phyloP scores from a whole-genome alignment of 768 basidiomycete genomes.

The Auriscalpium vulgare region DNA sequence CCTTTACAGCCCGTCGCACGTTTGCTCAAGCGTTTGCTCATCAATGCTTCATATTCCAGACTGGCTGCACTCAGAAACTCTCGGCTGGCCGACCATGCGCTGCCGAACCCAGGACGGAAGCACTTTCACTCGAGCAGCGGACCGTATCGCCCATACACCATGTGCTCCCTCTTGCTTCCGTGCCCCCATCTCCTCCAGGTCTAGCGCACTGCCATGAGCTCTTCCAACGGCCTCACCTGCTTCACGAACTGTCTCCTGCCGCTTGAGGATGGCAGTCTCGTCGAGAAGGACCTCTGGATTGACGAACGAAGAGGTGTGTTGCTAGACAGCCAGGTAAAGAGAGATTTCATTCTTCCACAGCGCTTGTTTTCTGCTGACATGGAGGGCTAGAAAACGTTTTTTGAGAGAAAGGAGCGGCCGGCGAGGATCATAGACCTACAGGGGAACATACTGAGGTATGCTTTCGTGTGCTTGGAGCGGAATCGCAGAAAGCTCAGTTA shows the following conservation, averaged over 20 bases:
- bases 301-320: conserved; percentile 68
- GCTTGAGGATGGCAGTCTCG: conserved; percentile 68
- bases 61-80: too few relatives aligned
- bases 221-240: conserved; percentile 63
- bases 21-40: too few relatives aligned
- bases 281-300: conserved; percentile 75
- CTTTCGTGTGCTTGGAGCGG: background rate
- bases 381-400: conserved; percentile 55
- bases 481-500: background rate
- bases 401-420: conserved; percentile 50
- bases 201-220: conserved; percentile 20
- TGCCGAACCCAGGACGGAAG: too few relatives aligned
- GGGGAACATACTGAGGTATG: conserved; percentile 70
- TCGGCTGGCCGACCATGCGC: too few relatives aligned
- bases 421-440: conserved; percentile 56
- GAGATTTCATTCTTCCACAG: too few relatives aligned
- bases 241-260: conserved; percentile 84
- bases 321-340: conserved; percentile 59
- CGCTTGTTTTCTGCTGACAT: background rate
- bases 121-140: too few relatives aligned
- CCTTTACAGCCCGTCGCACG: too few relatives aligned
- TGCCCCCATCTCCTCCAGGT: too few relatives aligned
- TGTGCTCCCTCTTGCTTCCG: too few relatives aligned
- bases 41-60: too few relatives aligned
- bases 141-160: too few relatives aligned